A percentile compares a stretch with the other conserved stretches of the same genome.
phyloP scores from a whole-genome alignment of 495 filamentous ascomycete genomes.

The Lasiosphaeria hispida region DNA sequence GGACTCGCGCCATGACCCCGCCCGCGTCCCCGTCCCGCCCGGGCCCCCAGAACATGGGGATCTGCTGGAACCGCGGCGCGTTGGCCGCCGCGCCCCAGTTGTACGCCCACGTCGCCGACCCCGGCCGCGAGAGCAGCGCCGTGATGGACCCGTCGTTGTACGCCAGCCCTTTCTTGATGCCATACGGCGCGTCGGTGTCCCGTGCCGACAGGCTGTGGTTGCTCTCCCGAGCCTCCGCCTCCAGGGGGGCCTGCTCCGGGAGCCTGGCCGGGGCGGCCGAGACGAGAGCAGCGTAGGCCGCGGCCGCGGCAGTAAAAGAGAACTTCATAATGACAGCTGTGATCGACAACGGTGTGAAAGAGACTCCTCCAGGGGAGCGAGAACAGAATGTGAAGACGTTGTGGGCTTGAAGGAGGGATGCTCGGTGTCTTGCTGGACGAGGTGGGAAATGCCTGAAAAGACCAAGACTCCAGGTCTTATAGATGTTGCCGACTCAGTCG shows the following conservation, averaged over 20 bases:
- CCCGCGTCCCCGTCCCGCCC: not conserved
- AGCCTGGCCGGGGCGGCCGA: not conserved
- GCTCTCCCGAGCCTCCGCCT: not conserved
- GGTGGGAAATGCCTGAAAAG: too few relatives aligned
- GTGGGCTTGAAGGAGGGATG: too few relatives aligned
- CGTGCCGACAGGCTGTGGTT: not conserved
- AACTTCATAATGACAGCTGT: too few relatives aligned
- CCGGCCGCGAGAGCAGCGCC: not conserved
- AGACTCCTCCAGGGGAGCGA: too few relatives aligned
- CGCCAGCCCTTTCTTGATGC: constrained; percentile 15
- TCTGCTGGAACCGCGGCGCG: constrained; percentile 15
- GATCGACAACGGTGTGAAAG: too few relatives aligned
- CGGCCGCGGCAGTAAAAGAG: not conserved
- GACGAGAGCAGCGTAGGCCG: not conserved
- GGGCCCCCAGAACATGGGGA: constrained; percentile 13
- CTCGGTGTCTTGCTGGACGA: too few relatives aligned
- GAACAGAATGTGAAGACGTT: too few relatives aligned
- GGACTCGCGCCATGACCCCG: constrained; percentile 2
- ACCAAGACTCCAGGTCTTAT: too few relatives aligned
- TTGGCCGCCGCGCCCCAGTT: constrained; percentile 7
- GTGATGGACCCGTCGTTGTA: constrained; percentile 5
- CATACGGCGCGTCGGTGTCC: constrained; percentile 12
- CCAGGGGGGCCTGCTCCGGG: not conserved
- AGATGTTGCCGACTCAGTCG: too few relatives aligned
- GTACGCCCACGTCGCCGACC: constrained; percentile 17